Base-by-base conservation (phyloP, 306 rosid species). In the Prunus mira region DNA sequence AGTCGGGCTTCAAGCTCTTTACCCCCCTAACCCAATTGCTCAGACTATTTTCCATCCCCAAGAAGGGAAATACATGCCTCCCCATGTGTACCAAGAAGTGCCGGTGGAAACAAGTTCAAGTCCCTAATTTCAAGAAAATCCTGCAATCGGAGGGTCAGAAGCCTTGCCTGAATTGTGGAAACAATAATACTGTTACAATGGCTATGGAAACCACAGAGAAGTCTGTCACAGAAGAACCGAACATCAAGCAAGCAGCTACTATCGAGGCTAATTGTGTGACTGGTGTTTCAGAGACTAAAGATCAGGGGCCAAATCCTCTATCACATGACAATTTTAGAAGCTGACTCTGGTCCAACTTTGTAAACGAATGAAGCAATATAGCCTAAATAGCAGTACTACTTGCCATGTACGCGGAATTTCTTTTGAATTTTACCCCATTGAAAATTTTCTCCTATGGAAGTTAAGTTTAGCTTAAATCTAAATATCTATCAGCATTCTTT, bases 1-100 rank as follows among this genome's bases (percentile, higher is more conserved):
- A 38, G 43, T 38, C 43, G 43, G 43, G 43, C 43, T 38, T 38
- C 43, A 38, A 38, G 43, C 43, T 38, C 43, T 38, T 38, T 38
- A 38, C 43, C 43, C 43, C 43, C 73, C 58, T 25, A 47, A 47
- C 73, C 24, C 73, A 68, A 18, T 0, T 34, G 38, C 22, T 49
- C 34, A 47, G 14, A 68, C 73, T 49, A 2, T 68, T 22, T 25
- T 68, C 24, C 22, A 24, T 6, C 73, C 58, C 22, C 73, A 47
- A 15, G 73, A 47, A 49, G 73, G 73, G 51, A 68, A 50, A 15
- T 68, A 22, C 25, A 47, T 68, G 55, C 73, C 73, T 68, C 73
- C 73, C 14, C 73, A 68, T 68, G 73, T 68, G 73, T 68, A 68
- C 58, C 73, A 68, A 47, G 41, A 46, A 10, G 15, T 47, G 49